phyloP scores from a whole-genome alignment of 192 early-diverging fungal genomes.

The Umbelopsis isabellina region DNA sequence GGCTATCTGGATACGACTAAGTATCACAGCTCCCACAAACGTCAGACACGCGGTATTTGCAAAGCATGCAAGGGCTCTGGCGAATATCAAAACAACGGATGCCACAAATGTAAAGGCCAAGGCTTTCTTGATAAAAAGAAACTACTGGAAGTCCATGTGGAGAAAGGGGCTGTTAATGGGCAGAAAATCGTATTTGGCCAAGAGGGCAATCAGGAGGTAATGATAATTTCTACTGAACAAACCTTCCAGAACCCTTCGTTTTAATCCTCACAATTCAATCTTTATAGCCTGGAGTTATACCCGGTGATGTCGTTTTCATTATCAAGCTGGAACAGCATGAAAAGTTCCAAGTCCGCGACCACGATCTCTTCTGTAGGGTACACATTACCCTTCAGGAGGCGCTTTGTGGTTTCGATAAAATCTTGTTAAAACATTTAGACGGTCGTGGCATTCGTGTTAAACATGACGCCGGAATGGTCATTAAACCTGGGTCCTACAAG shows the following conservation, averaged over 20 bases:
- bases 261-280: too few species aligned
- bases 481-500: constrained; percentile 85
- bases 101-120: constrained; percentile 76
- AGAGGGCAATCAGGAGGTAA: constrained; percentile 90
- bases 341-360: constrained; percentile 75
- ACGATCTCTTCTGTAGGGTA: constrained; percentile 77
- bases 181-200: constrained; percentile 90
- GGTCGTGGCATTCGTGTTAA: constrained; percentile 78
- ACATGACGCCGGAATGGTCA: constrained; percentile 87
- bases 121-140: constrained; percentile 88
- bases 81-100: neutral
- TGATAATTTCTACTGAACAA: too few species aligned
- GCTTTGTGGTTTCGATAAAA: constrained; percentile 78
- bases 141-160: constrained; percentile 93
- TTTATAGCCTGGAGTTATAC: constrained; percentile 82
- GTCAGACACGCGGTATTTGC: constrained; percentile 88
- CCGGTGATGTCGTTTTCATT: constrained; percentile 88
- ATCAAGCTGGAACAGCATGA: constrained; percentile 70
- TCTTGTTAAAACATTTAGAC: constrained; percentile 85
- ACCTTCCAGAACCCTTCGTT: too few species aligned
- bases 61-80: constrained; percentile 67
- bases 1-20: constrained; percentile 79
- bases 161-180: constrained; percentile 93
- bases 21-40: constrained; percentile 94
- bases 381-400: constrained; percentile 78